These are phyloP conservation scores for Pleodorina starrii DNA, from an alignment of 139 green algal species.

Conservation along the genomic window DNA sequence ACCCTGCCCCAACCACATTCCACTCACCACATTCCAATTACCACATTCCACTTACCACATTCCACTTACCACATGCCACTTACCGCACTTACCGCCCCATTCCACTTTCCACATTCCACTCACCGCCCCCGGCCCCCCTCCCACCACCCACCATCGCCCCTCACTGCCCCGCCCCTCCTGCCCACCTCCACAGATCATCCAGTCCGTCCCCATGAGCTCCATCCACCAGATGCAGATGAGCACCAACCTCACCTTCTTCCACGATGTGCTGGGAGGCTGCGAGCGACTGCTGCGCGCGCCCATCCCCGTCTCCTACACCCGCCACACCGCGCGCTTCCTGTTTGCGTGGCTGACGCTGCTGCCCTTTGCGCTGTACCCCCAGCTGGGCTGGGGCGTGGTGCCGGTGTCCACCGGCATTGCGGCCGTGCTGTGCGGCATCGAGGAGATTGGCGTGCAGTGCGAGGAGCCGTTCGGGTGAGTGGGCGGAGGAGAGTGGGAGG, in stretches of 20 bases:
- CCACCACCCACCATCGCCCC: neutral
- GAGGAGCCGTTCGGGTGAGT: constrained; percentile 71
- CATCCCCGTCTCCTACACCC: constrained; percentile 72
- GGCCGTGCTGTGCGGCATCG: constrained; percentile 87
- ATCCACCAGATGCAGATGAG: constrained; percentile 64
- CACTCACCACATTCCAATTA: too few relatives aligned
- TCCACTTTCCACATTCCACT: too few relatives aligned
- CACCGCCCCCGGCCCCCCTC: neutral
- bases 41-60: too few relatives aligned
- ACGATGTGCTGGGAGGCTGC: constrained; percentile 77
- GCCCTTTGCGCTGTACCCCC: constrained; percentile 82
- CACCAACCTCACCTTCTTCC: constrained; percentile 79
- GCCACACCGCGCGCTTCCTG: constrained; percentile 87
- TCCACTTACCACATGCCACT: too few relatives aligned
- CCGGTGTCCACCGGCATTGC: constrained; percentile 68
- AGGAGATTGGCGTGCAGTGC: constrained; percentile 86
- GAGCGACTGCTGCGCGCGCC: constrained; percentile 86
- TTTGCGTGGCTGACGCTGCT: constrained; percentile 78
- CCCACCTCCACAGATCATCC: constrained; percentile 46
- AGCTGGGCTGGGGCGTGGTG: constrained; percentile 69
- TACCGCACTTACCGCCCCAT: too few relatives aligned
- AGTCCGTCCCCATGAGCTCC: constrained; percentile 47
- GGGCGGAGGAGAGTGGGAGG: too few relatives aligned
- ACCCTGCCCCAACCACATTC: too few relatives aligned
- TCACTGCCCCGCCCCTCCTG: neutral